Evolutionary conservation across 176 grass and related monocot species (phyloP).

Genomic region (Raddia distichophylla): DNA sequence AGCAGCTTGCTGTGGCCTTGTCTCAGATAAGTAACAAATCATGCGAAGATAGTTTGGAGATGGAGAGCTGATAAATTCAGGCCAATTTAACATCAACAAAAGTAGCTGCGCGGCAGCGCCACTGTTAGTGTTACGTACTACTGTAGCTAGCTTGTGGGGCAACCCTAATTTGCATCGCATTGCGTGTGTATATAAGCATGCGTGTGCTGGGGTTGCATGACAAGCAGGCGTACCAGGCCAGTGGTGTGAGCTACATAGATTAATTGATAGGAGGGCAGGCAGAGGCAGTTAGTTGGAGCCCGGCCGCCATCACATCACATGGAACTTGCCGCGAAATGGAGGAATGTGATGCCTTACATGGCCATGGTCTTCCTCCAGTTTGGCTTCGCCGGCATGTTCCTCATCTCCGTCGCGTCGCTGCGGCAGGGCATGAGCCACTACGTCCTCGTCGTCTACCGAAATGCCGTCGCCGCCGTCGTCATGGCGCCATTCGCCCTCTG

Average conservation of each 20-base stretch:
- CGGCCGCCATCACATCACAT: constrained; percentile 30
- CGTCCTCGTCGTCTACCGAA: constrained; percentile 91
- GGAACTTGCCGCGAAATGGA: constrained; percentile 60
- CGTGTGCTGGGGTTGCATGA: neutral
- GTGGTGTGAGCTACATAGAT: constrained; percentile 21
- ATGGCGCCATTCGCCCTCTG: constrained; percentile 72
- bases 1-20: neutral
- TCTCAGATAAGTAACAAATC: neutral
- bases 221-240: constrained; percentile 30
- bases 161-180: neutral
- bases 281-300: too few relatives aligned
- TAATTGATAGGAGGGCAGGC: neutral
- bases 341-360: constrained; percentile 69
- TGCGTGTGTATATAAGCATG: constrained; percentile 45
- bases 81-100: too few relatives aligned
- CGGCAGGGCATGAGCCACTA: constrained; percentile 94
- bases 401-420: constrained; percentile 73
- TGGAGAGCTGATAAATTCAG: neutral
- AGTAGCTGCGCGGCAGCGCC: neutral
- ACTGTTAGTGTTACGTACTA: too few relatives aligned
- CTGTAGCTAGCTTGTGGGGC: neutral
- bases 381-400: constrained; percentile 69
- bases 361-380: constrained; percentile 92
- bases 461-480: constrained; percentile 49
- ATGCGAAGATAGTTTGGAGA: neutral